Percentiles rank a stretch among this genome's conserved stretches.
These are phyloP conservation scores for Fagopyrum homotropicum DNA, from an alignment of 148 eudicot genomes.

Conservation along the genomic window DNA sequence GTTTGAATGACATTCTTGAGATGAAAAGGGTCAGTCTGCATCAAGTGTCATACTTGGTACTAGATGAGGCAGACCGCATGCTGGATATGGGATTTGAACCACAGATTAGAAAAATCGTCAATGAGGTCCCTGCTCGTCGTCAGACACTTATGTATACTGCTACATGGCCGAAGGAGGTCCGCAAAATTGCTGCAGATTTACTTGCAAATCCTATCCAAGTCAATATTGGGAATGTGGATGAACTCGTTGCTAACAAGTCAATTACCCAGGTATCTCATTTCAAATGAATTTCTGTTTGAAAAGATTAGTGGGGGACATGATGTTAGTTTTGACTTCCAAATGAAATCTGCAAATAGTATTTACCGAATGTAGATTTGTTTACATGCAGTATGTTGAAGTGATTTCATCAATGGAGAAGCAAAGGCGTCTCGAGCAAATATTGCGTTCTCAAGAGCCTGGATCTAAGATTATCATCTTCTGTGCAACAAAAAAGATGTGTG, in stretches of 20 bases:
- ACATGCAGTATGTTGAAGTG: constrained; percentile 40
- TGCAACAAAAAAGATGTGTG: constrained; percentile 97
- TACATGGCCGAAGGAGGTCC: constrained; percentile 98
- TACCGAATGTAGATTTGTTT: background rate
- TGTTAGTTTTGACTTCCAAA: background rate
- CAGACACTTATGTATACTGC: constrained; percentile 98
- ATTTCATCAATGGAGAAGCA: constrained; percentile 66
- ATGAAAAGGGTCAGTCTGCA: constrained; percentile 63
- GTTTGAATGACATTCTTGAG: constrained; percentile 92
- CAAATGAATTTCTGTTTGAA: background rate
- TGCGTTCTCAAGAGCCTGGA: constrained; percentile 90
- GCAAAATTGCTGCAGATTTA: constrained; percentile 86
- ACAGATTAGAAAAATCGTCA: constrained; percentile 90
- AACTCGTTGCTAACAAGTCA: constrained; percentile 90
- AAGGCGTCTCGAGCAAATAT: constrained; percentile 67
- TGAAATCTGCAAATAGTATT: background rate
- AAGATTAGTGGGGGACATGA: background rate
- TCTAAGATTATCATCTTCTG: constrained; percentile 88
- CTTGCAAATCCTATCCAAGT: constrained; percentile 81
- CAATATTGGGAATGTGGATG: constrained; percentile 90
- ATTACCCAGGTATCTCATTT: constrained; percentile 65
- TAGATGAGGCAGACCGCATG: constrained; percentile 99
- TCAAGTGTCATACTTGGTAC: constrained; percentile 87
- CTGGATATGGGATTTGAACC: constrained; percentile 99
- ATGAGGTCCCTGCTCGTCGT: constrained; percentile 72